Conservation (phyloP, 371 early-diverging fungal genomes). For the Zopfochytrium polystomum region DNA sequence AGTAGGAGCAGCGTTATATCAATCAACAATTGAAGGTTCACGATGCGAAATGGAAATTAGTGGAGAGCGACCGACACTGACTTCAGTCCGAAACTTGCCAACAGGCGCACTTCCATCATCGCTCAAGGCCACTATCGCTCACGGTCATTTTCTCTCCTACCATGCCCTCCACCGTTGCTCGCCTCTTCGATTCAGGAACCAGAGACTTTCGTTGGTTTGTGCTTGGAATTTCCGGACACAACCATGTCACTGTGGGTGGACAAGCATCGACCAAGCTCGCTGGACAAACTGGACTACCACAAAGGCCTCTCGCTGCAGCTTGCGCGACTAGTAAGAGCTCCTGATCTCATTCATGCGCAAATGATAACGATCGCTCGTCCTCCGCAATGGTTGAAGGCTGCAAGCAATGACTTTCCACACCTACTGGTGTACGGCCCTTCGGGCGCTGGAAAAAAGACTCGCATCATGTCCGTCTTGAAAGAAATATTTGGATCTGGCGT, state of each 20-base stretch:
- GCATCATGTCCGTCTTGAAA: slow-evolving; percentile 78
- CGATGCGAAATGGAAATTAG: too few relatives aligned
- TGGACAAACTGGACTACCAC: slow-evolving; percentile 87
- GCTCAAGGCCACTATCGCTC: too few relatives aligned
- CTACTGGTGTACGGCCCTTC: slow-evolving; percentile 95
- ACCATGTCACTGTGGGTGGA: slow-evolving; percentile 83
- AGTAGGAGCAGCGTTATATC: too few relatives aligned
- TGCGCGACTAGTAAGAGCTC: slow-evolving; percentile 63
- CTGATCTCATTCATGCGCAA: neutral
- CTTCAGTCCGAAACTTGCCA: too few relatives aligned
- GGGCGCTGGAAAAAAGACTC: slow-evolving; percentile 97
- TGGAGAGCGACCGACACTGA: too few relatives aligned
- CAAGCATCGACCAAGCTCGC: slow-evolving; percentile 86
- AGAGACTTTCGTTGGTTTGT: too few relatives aligned
- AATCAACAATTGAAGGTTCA: too few relatives aligned
- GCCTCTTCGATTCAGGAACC: too few relatives aligned
- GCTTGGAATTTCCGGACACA: slow-evolving; percentile 5
- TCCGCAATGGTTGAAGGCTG: slow-evolving; percentile 16
- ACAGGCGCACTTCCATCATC: too few relatives aligned
- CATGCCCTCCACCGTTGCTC: too few relatives aligned
- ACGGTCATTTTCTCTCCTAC: too few relatives aligned
- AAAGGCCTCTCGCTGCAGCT: slow-evolving; percentile 69
- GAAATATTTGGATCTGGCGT: slow-evolving; percentile 90
- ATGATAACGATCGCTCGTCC: neutral
- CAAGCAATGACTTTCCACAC: slow-evolving; percentile 86